phyloP scores from a whole-genome alignment of 495 filamentous ascomycete genomes.

The Podospora sp. region DNA sequence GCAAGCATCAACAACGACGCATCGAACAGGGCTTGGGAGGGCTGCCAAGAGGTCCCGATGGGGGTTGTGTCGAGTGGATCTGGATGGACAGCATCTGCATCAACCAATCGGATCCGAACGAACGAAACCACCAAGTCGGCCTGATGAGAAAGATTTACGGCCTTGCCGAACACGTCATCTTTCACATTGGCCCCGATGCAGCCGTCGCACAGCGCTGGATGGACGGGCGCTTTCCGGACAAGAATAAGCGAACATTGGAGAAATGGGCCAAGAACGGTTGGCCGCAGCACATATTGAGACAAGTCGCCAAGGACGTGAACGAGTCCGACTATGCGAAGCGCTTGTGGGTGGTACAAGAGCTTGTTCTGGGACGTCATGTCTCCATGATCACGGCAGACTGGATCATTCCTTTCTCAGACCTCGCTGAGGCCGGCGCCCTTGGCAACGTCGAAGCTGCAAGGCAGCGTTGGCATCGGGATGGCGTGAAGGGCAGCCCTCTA shows the following conservation, averaged over 20 bases:
- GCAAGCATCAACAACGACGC: neutral
- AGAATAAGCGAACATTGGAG: too few relatives aligned
- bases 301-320: neutral
- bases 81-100: conserved; percentile 16
- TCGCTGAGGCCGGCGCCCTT: conserved; percentile 1
- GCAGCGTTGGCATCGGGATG: neutral
- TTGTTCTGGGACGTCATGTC: neutral
- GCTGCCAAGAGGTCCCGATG: neutral
- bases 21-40: neutral
- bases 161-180: neutral
- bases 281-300: too few relatives aligned
- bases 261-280: too few relatives aligned
- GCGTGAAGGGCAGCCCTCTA: neutral
- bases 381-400: neutral
- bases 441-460: conserved; percentile 1
- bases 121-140: neutral
- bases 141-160: conserved; percentile 1
- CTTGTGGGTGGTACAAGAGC: conserved; percentile 6
- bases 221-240: neutral
- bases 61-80: neutral
- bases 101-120: neutral
- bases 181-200: neutral
- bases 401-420: neutral
- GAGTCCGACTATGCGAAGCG: neutral
- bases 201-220: neutral